phyloP scores from a whole-genome alignment of 2,329 filamentous ascomycete species.

The Ophiostoma himal-ulmi region DNA sequence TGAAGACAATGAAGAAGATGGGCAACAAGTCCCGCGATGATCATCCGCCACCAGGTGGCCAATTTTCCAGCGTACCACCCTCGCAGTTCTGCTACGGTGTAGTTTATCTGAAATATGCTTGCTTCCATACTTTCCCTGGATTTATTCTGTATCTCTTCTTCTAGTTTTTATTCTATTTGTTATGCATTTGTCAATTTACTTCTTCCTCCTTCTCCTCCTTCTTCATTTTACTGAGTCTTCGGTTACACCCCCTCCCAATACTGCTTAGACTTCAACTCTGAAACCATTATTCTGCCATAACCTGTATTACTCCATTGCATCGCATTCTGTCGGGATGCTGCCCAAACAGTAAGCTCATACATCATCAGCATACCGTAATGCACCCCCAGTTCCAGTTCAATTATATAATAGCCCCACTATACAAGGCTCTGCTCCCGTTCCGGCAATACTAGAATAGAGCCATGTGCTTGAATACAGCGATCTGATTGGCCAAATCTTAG shows the following conservation, averaged over 20 bases:
- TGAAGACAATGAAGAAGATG: background rate
- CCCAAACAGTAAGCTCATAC: background rate
- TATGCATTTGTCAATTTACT: background rate
- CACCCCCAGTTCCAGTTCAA: background rate
- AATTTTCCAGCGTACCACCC: background rate
- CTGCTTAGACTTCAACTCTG: background rate
- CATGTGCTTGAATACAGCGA: background rate
- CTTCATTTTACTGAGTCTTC: background rate
- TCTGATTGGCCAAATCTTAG: background rate
- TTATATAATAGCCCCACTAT: background rate
- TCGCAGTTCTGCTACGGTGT: background rate
- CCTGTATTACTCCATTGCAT: background rate
- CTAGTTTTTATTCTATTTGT: background rate
- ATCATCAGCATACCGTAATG: background rate
- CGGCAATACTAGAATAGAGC: background rate
- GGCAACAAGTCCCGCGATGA: background rate
- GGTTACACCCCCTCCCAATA: background rate
- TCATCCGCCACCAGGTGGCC: background rate
- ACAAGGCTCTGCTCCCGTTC: constrained; percentile 1
- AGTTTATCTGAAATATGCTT: background rate
- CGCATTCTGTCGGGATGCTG: background rate
- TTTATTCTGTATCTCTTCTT: background rate
- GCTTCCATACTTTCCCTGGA: background rate
- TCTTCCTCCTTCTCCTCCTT: background rate
- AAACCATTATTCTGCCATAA: background rate